Conservation (phyloP, 306 rosid species). For the Argentina anserina region DNA sequence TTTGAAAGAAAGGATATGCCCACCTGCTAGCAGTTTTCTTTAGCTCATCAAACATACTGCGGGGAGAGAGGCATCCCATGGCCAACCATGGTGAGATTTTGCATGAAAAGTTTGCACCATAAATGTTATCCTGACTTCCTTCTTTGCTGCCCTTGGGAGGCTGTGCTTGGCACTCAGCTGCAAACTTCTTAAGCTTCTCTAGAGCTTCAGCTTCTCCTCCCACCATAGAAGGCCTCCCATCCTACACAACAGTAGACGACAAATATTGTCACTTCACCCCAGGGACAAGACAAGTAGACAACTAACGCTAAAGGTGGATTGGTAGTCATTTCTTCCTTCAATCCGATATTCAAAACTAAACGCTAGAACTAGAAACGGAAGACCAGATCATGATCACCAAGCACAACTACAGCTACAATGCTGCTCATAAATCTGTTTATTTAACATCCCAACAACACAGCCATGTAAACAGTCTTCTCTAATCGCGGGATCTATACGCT, state of each 20-base stretch:
- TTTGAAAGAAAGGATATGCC: conserved; percentile 21
- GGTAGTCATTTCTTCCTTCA: background rate
- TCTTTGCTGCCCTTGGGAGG: conserved; percentile 56
- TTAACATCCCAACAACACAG: too few species aligned
- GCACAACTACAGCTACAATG: background rate
- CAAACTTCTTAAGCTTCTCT: conserved; percentile 71
- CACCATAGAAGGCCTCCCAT: conserved; percentile 62
- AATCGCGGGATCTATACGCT: too few species aligned
- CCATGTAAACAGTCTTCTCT: too few species aligned
- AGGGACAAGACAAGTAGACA: background rate
- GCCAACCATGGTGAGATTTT: conserved; percentile 97
- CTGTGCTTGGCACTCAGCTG: conserved; percentile 78
- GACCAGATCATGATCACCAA: too few species aligned
- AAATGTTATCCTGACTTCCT: conserved; percentile 60
- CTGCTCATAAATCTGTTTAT: background rate
- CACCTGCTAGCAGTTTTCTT: conserved; percentile 75
- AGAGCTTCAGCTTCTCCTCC: conserved; percentile 98
- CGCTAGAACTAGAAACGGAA: background rate
- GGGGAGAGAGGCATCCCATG: conserved; percentile 95
- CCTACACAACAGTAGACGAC: conserved; percentile 41
- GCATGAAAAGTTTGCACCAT: conserved; percentile 94
- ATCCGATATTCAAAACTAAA: background rate
- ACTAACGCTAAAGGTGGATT: too few species aligned
- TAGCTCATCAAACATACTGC: conserved; percentile 74
- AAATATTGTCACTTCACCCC: conserved; percentile 25